Evolutionary conservation across 1,284 basidiomycete species (phyloP), one percentile per base, ranked within the genome.

Genomic region (Puccinia triticina): DNA sequence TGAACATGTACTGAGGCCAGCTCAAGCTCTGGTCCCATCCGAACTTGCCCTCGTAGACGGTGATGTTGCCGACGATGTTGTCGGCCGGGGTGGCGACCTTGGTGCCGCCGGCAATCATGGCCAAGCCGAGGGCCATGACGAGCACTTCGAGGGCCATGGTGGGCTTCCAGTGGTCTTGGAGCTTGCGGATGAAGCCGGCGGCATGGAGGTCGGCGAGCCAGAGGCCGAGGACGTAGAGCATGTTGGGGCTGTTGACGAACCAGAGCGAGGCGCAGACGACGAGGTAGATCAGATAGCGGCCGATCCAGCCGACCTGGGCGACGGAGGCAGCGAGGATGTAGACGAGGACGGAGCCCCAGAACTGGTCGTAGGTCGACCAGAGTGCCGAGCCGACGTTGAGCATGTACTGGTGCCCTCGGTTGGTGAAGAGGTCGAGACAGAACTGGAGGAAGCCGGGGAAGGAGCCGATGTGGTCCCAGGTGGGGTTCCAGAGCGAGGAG

Each of bases 281-380:
- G 57, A 84, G 80, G 84, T 86, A 88, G 32, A 87, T 82, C 64
- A 86, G 79, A 83, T 87, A 88, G 11, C 87, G 84, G 11, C 88
- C 86, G 73, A 86, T 85, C 66, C 84, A 83, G 11, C 85, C 84
- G 32, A 88, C 83, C 71, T 86, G 86, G 55, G 87, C 87, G 72
- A 87, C 84, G 55, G 86, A 86, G 11, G 86, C 86, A 83, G 87
- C 85, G 61, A 88, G 84, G 84, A 88, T 87, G 77, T 88, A 86
- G 79, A 87, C 87, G 71, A 87, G 85, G 59, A 88, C 85, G 75
- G 87, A 87, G 21, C 88, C 88, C 88, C 88, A 88, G 77, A 88
- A 86, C 83, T 88, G 88, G 71, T 88, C 87, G 84, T 87, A 87
- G 1, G 87, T 88, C n/a, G 88, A 86, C 87, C 88, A 88, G 10